These are phyloP conservation scores for Phanerochaete sordida DNA, from an alignment of 768 basidiomycete species.

Conservation along the genomic window DNA sequence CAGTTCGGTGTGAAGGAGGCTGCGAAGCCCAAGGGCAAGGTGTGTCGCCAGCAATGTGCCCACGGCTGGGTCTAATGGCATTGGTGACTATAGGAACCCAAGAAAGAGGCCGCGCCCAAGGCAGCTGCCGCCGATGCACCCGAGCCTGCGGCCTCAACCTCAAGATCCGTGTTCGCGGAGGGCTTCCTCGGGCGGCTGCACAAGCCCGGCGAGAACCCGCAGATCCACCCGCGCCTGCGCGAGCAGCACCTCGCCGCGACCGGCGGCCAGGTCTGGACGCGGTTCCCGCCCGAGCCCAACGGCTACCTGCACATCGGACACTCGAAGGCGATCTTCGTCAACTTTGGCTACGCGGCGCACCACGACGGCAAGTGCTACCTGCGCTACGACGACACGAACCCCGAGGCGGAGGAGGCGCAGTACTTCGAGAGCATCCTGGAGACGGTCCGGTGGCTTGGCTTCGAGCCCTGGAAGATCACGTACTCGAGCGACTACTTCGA, in stretches of 20 bases:
- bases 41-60: slow-evolving; percentile 20
- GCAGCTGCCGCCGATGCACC: slow-evolving; percentile 34
- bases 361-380: slow-evolving; percentile 91
- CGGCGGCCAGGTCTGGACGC: slow-evolving; percentile 82
- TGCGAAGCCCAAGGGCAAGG: slow-evolving; percentile 66
- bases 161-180: slow-evolving; percentile 81
- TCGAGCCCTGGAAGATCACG: slow-evolving; percentile 97
- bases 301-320: slow-evolving; percentile 95
- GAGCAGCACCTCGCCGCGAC: slow-evolving; percentile 81
- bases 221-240: slow-evolving; percentile 72
- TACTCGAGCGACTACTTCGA: slow-evolving; percentile 98
- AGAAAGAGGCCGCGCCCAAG: slow-evolving; percentile 36
- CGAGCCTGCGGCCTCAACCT: slow-evolving; percentile 34
- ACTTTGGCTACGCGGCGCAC: slow-evolving; percentile 97
- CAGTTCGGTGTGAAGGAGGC: slow-evolving; percentile 72
- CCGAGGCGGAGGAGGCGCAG: slow-evolving; percentile 92
- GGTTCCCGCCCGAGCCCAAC: slow-evolving; percentile 98
- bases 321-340: slow-evolving; percentile 97
- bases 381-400: slow-evolving; percentile 98
- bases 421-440: slow-evolving; percentile 98
- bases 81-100: slow-evolving; percentile 37
- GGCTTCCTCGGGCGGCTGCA: slow-evolving; percentile 93
- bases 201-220: slow-evolving; percentile 91
- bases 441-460: slow-evolving; percentile 94
- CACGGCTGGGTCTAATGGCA: background rate